phyloP scores from a whole-genome alignment of 768 basidiomycete genomes.

The Lactarius indigo region DNA sequence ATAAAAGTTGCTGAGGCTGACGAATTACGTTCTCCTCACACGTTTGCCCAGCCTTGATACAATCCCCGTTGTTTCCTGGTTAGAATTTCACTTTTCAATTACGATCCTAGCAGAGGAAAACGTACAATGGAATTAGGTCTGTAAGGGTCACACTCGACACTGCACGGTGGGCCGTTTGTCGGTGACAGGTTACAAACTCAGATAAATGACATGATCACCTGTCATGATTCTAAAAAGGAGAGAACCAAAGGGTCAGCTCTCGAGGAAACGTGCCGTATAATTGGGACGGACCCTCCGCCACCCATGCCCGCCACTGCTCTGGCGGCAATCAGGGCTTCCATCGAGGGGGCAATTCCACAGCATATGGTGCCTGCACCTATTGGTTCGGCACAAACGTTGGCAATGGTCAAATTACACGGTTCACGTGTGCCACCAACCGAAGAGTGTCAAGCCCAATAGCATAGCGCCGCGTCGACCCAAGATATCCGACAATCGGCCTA shows the following conservation, averaged over 20 bases:
- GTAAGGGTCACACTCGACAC: constrained; percentile 82
- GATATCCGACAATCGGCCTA: constrained; percentile 82
- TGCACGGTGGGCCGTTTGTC: constrained; percentile 32
- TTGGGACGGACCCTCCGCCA: constrained; percentile 74
- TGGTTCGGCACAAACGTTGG: constrained; percentile 14
- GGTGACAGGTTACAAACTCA: not conserved
- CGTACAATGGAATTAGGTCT: constrained; percentile 86
- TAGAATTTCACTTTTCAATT: constrained; percentile 12
- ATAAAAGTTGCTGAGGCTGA: constrained; percentile 2
- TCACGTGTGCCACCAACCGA: constrained; percentile 49
- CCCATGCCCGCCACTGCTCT: constrained; percentile 90
- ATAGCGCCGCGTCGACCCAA: constrained; percentile 83
- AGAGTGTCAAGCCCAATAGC: constrained; percentile 77
- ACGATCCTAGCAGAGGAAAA: constrained; percentile 18
- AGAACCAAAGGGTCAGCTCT: constrained; percentile 22
- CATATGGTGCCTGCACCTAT: constrained; percentile 77
- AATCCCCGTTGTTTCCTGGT: constrained; percentile 78
- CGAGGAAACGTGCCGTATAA: constrained; percentile 28
- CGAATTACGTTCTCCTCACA: constrained; percentile 46
- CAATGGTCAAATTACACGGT: constrained; percentile 9
- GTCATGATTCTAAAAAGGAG: constrained; percentile 67
- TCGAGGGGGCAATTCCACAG: constrained; percentile 84
- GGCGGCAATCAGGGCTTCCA: constrained; percentile 76
- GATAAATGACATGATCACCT: constrained; percentile 42
- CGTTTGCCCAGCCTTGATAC: constrained; percentile 89